These are phyloP conservation scores for Anthoceros angustus DNA, from an alignment of 225 moss, liverwort and hornwort genomes.

Conservation along the genomic window DNA sequence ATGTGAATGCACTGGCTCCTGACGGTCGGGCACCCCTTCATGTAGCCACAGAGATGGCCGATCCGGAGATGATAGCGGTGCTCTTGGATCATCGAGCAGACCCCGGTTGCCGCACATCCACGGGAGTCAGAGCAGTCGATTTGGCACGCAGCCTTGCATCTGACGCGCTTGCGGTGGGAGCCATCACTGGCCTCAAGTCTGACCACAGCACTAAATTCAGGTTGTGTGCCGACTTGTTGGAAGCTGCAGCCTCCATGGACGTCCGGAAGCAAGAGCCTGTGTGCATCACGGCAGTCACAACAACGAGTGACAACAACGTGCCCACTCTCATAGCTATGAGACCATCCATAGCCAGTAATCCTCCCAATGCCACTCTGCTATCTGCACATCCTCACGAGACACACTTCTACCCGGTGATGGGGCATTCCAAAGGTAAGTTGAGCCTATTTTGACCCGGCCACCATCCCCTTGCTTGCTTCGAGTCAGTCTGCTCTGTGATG, in stretches of 20 bases:
- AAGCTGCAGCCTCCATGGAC: conserved; percentile 5
- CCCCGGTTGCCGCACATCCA: conserved; percentile 26
- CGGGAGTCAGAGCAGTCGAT: conserved; percentile 51
- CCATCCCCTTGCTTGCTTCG: background rate
- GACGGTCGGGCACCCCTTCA: conserved; percentile 38
- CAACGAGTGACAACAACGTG: background rate
- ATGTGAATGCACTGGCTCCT: conserved; percentile 26
- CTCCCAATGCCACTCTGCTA: background rate
- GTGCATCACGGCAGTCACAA: background rate
- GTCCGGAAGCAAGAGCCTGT: background rate
- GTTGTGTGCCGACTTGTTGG: conserved; percentile 8
- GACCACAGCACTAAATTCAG: conserved; percentile 11
- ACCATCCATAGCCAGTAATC: background rate
- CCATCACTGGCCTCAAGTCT: conserved; percentile 23
- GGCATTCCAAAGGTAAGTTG: conserved; percentile 3
- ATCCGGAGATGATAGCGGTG: conserved; percentile 49
- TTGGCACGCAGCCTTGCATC: conserved; percentile 38
- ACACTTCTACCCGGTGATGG: conserved; percentile 1
- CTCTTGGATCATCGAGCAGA: conserved; percentile 42
- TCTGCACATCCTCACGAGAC: background rate
- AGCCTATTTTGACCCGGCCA: background rate
- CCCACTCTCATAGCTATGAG: background rate
- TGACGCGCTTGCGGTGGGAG: conserved; percentile 23
- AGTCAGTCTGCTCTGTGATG: too few relatives aligned
- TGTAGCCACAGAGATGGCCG: conserved; percentile 33